These are phyloP conservation scores for Skeletonema menzelii DNA, from an alignment of 108 stramenopile species.

Conservation along the genomic window DNA sequence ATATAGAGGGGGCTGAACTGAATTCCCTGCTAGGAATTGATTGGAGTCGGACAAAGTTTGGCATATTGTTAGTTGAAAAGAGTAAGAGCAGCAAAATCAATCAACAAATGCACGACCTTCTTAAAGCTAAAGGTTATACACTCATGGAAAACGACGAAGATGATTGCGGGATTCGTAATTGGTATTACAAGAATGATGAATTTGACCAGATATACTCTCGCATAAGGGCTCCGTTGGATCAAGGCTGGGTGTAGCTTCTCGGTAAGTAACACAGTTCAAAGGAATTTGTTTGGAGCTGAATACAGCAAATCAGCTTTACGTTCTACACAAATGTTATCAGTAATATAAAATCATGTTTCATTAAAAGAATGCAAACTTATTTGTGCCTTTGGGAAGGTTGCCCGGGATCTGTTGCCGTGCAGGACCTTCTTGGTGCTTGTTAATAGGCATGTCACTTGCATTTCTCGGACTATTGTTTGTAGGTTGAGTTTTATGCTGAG, in stretches of 20 bases:
- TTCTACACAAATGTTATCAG: neutral
- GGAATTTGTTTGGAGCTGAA: neutral
- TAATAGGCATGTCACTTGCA: neutral
- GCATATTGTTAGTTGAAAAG: constrained; percentile 27
- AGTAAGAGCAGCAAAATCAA: constrained; percentile 25
- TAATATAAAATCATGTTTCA: neutral
- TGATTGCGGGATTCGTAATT: constrained; percentile 4
- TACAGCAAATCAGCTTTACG: neutral
- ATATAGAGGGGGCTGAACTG: constrained; percentile 36
- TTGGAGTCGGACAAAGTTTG: constrained; percentile 29
- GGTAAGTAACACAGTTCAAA: neutral
- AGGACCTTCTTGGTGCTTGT: neutral
- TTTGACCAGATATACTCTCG: constrained; percentile 23
- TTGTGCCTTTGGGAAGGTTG: neutral
- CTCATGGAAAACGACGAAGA: constrained; percentile 2
- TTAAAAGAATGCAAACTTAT: constrained; percentile 3
- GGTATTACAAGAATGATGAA: constrained; percentile 25
- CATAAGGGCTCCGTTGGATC: constrained; percentile 7
- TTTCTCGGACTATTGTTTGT: neutral
- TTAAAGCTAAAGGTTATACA: constrained; percentile 21
- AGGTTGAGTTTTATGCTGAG: no score
- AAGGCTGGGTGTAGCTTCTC: neutral
- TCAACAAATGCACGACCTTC: constrained; percentile 22
- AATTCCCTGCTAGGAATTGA: constrained; percentile 26
- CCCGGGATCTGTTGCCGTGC: neutral